A percentile compares a stretch with the other conserved stretches of the same genome.
These are phyloP conservation scores for Pseudonitzschia pungens DNA, from an alignment of 108 stramenopile species.

Conservation along the genomic window DNA sequence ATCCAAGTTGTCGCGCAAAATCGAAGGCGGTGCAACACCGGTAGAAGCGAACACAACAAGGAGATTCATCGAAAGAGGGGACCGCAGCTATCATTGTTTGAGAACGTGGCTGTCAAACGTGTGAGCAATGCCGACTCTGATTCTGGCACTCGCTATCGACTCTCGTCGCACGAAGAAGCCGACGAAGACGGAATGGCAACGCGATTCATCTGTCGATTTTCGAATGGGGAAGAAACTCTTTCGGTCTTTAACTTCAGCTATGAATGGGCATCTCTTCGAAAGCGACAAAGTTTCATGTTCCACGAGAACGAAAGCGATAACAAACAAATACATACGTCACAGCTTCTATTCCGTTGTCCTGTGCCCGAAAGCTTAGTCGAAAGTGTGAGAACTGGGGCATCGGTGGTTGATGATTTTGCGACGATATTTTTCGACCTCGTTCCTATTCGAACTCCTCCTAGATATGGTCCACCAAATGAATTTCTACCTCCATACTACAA, in stretches of 20 bases:
- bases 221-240: constrained; percentile 54
- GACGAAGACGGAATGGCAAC: constrained; percentile 80
- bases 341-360: constrained; percentile 81
- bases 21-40: constrained; percentile 69
- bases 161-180: constrained; percentile 76
- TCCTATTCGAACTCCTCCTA: constrained; percentile 83
- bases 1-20: constrained; percentile 88
- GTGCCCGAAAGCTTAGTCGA: constrained; percentile 61
- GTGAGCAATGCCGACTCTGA: constrained; percentile 17
- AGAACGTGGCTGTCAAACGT: constrained; percentile 83
- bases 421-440: constrained; percentile 77
- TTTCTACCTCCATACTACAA: constrained; percentile 68
- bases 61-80: constrained; percentile 44
- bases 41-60: constrained; percentile 37
- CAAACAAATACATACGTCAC: constrained; percentile 80
- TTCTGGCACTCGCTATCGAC: constrained; percentile 51
- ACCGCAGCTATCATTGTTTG: constrained; percentile 80
- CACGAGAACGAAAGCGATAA: constrained; percentile 73
- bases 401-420: constrained; percentile 54
- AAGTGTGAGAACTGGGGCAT: constrained; percentile 47
- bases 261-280: constrained; percentile 79
- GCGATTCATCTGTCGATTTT: constrained; percentile 86
- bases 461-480: constrained; percentile 66
- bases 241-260: constrained; percentile 76
- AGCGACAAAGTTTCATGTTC: constrained; percentile 56